Evolutionary conservation across 164 flowering plant genomes (phyloP).

Genomic region (Piper longum): DNA sequence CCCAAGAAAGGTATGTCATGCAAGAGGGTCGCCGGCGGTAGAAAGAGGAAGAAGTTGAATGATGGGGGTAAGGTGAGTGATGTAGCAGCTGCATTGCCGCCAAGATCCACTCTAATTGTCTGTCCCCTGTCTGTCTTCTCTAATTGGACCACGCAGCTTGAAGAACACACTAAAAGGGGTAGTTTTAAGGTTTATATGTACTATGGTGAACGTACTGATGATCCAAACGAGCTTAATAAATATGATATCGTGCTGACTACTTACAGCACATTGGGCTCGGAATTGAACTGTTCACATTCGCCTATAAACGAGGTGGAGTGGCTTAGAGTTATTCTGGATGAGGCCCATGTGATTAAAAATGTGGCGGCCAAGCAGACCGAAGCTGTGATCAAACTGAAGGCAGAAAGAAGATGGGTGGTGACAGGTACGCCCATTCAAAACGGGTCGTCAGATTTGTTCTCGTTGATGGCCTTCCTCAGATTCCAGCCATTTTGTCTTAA

Average conservation of each 20-base stretch:
- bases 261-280: conserved; percentile 55
- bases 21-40: conserved; percentile 6
- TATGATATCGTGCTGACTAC: conserved; percentile 80
- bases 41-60: conserved; percentile 24
- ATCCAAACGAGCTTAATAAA: conserved; percentile 42
- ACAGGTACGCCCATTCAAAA: conserved; percentile 92
- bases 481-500: conserved; percentile 82
- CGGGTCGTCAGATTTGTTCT: conserved; percentile 66
- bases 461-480: conserved; percentile 72
- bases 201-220: conserved; percentile 55
- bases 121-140: conserved; percentile 79
- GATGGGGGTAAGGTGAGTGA: conserved; percentile 4
- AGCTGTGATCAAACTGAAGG: conserved; percentile 54
- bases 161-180: conserved; percentile 56
- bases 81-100: conserved; percentile 1
- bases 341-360: conserved; percentile 85
- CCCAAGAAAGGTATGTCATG: conserved; percentile 19
- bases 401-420: conserved; percentile 76
- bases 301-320: conserved; percentile 61
- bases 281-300: conserved; percentile 19
- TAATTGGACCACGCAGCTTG: conserved; percentile 61
- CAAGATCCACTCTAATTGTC: conserved; percentile 54
- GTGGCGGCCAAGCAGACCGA: conserved; percentile 40
- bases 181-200: conserved; percentile 61
- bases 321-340: conserved; percentile 83